phyloP scores from a whole-genome alignment of 768 basidiomycete genomes.

The Russula earlei region DNA sequence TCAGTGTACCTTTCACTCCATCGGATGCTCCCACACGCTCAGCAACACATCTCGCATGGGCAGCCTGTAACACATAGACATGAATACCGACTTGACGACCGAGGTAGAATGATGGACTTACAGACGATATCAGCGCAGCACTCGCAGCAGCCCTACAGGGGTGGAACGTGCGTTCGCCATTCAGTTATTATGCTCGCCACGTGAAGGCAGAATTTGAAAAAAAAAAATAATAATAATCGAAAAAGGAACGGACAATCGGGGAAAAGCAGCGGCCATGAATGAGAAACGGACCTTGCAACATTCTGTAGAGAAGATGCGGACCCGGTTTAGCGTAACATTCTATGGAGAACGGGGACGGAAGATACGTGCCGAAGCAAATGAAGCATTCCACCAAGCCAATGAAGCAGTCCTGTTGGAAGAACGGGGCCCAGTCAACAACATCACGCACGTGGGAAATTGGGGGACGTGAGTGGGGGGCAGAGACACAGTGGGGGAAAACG shows the following conservation, averaged over 20 bases:
- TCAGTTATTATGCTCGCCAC: not conserved
- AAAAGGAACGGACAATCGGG: too few relatives aligned
- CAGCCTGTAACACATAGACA: slow-evolving; percentile 38
- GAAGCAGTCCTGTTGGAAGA: slow-evolving; percentile 49
- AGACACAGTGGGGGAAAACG: not conserved
- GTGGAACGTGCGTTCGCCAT: not conserved
- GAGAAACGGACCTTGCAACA: slow-evolving; percentile 54
- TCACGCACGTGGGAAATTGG: not conserved
- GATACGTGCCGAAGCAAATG: slow-evolving; percentile 57
- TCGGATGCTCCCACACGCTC: not conserved
- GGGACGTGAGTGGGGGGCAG: not conserved
- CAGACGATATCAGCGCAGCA: slow-evolving; percentile 63
- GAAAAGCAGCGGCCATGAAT: too few relatives aligned
- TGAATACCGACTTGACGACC: slow-evolving; percentile 1
- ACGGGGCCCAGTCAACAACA: not conserved
- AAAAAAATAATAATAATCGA: not conserved
- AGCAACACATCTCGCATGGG: slow-evolving; percentile 67
- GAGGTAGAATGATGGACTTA: slow-evolving; percentile 29
- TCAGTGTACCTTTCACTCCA: not conserved
- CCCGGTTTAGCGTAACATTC: not conserved
- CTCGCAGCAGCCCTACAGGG: slow-evolving; percentile 55
- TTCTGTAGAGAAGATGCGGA: slow-evolving; percentile 30
- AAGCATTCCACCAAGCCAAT: slow-evolving; percentile 53
- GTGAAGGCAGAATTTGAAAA: not conserved
- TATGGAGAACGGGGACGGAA: too few relatives aligned